Evolutionary conservation across 768 basidiomycete genomes (phyloP).

Genomic region (Tricholoma terreum): DNA sequence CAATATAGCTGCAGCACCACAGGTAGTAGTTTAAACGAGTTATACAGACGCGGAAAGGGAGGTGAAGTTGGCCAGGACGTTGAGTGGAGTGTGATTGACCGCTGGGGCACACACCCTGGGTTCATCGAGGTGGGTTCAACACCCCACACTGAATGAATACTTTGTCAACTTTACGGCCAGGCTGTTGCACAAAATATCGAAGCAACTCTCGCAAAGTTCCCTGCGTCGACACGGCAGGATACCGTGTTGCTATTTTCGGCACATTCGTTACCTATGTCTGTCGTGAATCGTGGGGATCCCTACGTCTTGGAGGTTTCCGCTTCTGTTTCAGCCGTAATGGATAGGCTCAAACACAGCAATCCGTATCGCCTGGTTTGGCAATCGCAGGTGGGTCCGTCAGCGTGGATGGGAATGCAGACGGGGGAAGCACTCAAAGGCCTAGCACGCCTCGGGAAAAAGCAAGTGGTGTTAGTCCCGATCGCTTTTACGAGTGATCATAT

Average conservation of each 20-base stretch:
- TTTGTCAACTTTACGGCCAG: slow-evolving; percentile 37
- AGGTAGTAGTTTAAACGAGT: slow-evolving; percentile 93
- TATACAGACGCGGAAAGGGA: slow-evolving; percentile 63
- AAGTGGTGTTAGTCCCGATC: slow-evolving; percentile 84
- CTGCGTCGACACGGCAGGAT: slow-evolving; percentile 64
- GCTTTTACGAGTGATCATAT: slow-evolving; percentile 99
- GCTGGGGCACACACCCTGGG: slow-evolving; percentile 95
- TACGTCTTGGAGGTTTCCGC: slow-evolving; percentile 95
- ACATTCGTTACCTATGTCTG: slow-evolving; percentile 96
- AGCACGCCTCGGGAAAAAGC: slow-evolving; percentile 71
- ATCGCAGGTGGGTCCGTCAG: slow-evolving; percentile 92
- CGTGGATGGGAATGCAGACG: slow-evolving; percentile 99
- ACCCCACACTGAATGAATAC: slow-evolving; percentile 3
- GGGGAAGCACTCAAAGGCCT: slow-evolving; percentile 86
- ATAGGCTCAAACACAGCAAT: slow-evolving; percentile 71
- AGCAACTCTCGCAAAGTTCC: slow-evolving; percentile 75
- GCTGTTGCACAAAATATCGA: slow-evolving; percentile 90
- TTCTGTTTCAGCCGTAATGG: slow-evolving; percentile 92
- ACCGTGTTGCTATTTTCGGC: slow-evolving; percentile 93
- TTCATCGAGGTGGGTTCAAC: slow-evolving; percentile 76
- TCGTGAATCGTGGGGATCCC: slow-evolving; percentile 98
- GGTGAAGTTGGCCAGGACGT: slow-evolving; percentile 63
- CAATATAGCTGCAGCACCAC: slow-evolving; percentile 99
- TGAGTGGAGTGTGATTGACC: slow-evolving; percentile 96
- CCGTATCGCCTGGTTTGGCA: slow-evolving; percentile 98